Evolutionary conservation across 1,284 basidiomycete genomes (phyloP), one percentile per base, ranked within the genome.

Genomic region (Anthracocystis walkeri): DNA sequence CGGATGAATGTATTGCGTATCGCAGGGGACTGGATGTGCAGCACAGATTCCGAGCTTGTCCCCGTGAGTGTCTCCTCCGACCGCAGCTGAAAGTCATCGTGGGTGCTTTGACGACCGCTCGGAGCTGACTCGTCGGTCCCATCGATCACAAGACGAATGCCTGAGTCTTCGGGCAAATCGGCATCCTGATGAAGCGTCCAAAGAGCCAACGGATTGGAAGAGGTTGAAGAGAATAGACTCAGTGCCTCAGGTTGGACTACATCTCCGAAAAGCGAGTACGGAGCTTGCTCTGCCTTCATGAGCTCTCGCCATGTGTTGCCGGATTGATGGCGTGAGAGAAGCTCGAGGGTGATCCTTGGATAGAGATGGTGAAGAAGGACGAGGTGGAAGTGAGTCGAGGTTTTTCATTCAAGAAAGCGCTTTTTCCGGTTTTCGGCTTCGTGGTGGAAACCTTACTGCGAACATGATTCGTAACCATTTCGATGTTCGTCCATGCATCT

Each of bases 21-120:
- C 1, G 89, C 90, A 8, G 92, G 92, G 3, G 92, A 92, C 80
- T 94, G 93, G 48, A 94, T 89, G 77, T 94, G 93, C n/a, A 94
- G 87, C 0, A 93, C 92, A 0, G 89, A 89, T 78, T 81, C 88
- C 81, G n/a, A 90, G 82, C 67, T 86, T 61, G 78, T 23, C 2
- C 71, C 71, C 20, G 21, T 44, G 1, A 20, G 5, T 6, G 40
- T 16, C 25, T 45, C 25, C 12, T 74, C 58, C 4, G 27, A 8
- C 7, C 62, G 45, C 48, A 65, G 31, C n/a, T 35, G 8, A 42
- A 69, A 74, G 10, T 20, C 23, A 3, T 52, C 18, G 11, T 52
- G 14, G 5, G 46, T 27, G n/a, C 21, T 31, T 7, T 41, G 29
- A 0, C 33, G 31, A n/a, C 65, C 52, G 74, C 52, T 75, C 70